These are phyloP conservation scores for Colletotrichum brevisporum DNA, from an alignment of 2,329 filamentous ascomycete species.

Conservation along the genomic window DNA sequence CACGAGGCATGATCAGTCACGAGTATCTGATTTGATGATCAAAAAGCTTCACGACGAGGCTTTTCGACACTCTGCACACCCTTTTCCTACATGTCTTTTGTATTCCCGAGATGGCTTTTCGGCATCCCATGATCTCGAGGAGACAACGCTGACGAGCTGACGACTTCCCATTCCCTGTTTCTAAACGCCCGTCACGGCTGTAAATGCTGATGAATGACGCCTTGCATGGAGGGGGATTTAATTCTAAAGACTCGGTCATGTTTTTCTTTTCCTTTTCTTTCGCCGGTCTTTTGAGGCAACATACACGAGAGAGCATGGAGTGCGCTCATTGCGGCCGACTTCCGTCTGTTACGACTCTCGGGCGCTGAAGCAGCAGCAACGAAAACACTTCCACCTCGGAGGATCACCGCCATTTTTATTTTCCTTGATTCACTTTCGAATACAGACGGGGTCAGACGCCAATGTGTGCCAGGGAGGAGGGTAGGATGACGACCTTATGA, in stretches of 20 bases:
- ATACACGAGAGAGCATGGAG: constrained; percentile 37
- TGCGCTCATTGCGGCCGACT: constrained; percentile 6
- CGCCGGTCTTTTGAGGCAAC: constrained; percentile 21
- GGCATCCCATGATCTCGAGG: constrained; percentile 45
- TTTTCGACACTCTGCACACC: constrained; percentile 37
- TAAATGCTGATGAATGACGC: constrained; percentile 62
- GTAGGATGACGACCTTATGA: constrained; percentile 49
- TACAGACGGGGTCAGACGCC: constrained; percentile 30
- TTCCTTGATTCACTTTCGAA: constrained; percentile 36
- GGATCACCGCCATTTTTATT: constrained; percentile 33
- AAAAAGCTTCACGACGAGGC: constrained; percentile 17
- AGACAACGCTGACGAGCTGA: constrained; percentile 54
- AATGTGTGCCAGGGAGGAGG: constrained; percentile 43
- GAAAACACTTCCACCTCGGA: constrained; percentile 13
- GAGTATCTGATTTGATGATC: constrained; percentile 29
- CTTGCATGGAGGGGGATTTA: constrained; percentile 54
- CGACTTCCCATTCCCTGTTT: constrained; percentile 53
- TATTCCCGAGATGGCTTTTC: constrained; percentile 49
- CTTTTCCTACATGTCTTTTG: constrained; percentile 43
- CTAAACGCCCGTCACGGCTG: constrained; percentile 52
- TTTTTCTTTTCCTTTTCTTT: constrained; percentile 31
- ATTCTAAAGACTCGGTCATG: constrained; percentile 39
- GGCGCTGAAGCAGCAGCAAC: constrained; percentile 8
- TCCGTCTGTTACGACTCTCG: constrained; percentile 38
- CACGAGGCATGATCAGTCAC: constrained; percentile 35